Conservation (phyloP, 768 basidiomycete genomes). For the Royoungia palumana region DNA sequence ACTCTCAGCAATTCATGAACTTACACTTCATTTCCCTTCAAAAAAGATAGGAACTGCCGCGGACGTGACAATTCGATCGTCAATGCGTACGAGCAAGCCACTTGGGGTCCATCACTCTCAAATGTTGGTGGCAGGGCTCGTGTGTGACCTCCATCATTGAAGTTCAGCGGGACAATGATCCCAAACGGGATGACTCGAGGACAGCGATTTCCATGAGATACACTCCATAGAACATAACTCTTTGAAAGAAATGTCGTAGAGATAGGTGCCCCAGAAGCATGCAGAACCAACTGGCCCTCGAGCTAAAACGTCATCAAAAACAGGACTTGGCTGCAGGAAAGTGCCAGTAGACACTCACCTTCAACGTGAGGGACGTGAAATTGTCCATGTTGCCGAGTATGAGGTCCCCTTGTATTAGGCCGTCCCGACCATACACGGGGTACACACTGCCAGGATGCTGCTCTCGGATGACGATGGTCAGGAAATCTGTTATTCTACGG, state of each 20-base stretch:
- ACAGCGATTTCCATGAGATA: conserved; percentile 18
- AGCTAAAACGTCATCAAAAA: conserved; percentile 13
- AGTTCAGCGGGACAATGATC: conserved; percentile 44
- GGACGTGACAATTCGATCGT: conserved; percentile 39
- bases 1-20: background rate
- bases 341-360: conserved; percentile 12
- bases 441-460: conserved; percentile 21
- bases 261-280: conserved; percentile 9
- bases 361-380: conserved; percentile 20
- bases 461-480: conserved; percentile 24
- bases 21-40: conserved; percentile 48
- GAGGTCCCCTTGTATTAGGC: conserved; percentile 24
- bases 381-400: conserved; percentile 10
- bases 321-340: background rate
- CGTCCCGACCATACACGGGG: conserved; percentile 20
- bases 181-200: conserved; percentile 42
- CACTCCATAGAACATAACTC: conserved; percentile 19
- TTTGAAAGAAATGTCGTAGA: conserved; percentile 16
- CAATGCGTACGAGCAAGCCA: conserved; percentile 45
- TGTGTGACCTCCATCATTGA: conserved; percentile 33
- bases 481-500: conserved; percentile 28
- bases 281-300: conserved; percentile 24
- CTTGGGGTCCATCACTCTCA: conserved; percentile 21
- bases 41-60: conserved; percentile 41
- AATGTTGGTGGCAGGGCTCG: conserved; percentile 50